A percentile compares a stretch with the other conserved stretches of the same genome.
Conservation (phyloP, 768 basidiomycete species). For the Gyrodon lividus region DNA sequence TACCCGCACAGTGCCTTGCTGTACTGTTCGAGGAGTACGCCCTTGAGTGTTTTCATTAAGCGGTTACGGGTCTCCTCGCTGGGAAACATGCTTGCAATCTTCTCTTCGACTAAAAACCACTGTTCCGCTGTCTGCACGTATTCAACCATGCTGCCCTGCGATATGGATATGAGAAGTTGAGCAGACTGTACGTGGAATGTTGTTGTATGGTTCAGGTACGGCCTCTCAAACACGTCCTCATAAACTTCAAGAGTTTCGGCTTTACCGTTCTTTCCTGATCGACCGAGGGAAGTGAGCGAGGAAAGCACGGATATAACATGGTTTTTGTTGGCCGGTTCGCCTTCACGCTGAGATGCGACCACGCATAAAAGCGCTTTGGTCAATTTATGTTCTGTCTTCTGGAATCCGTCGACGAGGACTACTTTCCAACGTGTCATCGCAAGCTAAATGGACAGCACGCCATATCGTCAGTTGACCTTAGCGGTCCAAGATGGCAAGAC, state of each 20-base stretch:
- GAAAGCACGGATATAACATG: neutral
- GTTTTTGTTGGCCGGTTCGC: neutral
- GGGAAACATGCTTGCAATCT: neutral
- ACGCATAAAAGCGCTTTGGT: slow-evolving; percentile 79
- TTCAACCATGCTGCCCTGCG: too few relatives aligned
- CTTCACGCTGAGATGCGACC: slow-evolving; percentile 53
- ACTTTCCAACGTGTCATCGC: slow-evolving; percentile 90
- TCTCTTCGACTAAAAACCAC: slow-evolving; percentile 67
- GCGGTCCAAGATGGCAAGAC: too few relatives aligned
- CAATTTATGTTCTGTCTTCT: slow-evolving; percentile 72
- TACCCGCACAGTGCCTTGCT: neutral
- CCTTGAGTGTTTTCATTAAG: neutral
- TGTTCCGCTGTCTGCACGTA: too few relatives aligned
- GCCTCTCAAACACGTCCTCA: slow-evolving; percentile 77
- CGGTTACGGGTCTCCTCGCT: neutral
- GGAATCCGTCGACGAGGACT: slow-evolving; percentile 78
- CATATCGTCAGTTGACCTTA: neutral
- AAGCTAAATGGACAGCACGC: slow-evolving; percentile 43
- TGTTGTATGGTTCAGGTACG: slow-evolving; percentile 80
- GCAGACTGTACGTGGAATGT: slow-evolving; percentile 55
- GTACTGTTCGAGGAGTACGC: neutral
- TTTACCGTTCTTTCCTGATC: slow-evolving; percentile 55
- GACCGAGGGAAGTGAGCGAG: neutral
- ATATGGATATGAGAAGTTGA: neutral
- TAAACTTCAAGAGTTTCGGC: slow-evolving; percentile 86